Evolutionary conservation across 2,329 filamentous ascomycete genomes (phyloP).

Genomic region (Fusarium sp.): DNA sequence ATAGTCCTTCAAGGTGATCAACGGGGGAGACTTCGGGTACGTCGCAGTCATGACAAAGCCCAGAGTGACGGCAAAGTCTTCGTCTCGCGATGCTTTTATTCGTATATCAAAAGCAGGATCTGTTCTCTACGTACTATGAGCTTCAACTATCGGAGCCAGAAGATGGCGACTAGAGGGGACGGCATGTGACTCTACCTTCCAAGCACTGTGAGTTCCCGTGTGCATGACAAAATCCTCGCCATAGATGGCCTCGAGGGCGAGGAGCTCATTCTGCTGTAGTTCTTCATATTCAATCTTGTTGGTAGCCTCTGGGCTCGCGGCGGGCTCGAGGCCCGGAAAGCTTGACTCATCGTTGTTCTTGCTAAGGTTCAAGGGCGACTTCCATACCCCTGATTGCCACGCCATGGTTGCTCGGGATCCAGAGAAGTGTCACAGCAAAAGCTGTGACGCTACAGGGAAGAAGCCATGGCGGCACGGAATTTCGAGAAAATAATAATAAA

Average conservation of each 20-base stretch:
- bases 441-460: slow-evolving; percentile 61
- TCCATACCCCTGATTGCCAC: slow-evolving; percentile 61
- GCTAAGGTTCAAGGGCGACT: slow-evolving; percentile 56
- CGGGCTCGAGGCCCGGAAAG: slow-evolving; percentile 62
- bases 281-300: slow-evolving; percentile 77
- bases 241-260: slow-evolving; percentile 88
- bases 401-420: slow-evolving; percentile 58
- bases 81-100: slow-evolving; percentile 78
- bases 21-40: slow-evolving; percentile 86
- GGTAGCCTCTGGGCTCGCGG: slow-evolving; percentile 51
- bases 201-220: slow-evolving; percentile 77
- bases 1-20: slow-evolving; percentile 74
- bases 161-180: slow-evolving; percentile 21
- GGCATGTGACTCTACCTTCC: slow-evolving; percentile 72
- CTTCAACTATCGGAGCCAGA: slow-evolving; percentile 25
- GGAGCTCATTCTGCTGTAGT: slow-evolving; percentile 87
- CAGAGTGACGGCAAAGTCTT: slow-evolving; percentile 77
- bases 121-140: slow-evolving; percentile 67
- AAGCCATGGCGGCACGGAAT: slow-evolving; percentile 53
- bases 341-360: slow-evolving; percentile 59
- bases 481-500: slow-evolving; percentile 13
- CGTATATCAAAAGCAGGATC: slow-evolving; percentile 86
- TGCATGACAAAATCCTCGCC: slow-evolving; percentile 86
- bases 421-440: slow-evolving; percentile 62
- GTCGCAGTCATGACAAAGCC: slow-evolving; percentile 86